Conservation (phyloP, 306 rosid species). For the Vigna radiata region DNA sequence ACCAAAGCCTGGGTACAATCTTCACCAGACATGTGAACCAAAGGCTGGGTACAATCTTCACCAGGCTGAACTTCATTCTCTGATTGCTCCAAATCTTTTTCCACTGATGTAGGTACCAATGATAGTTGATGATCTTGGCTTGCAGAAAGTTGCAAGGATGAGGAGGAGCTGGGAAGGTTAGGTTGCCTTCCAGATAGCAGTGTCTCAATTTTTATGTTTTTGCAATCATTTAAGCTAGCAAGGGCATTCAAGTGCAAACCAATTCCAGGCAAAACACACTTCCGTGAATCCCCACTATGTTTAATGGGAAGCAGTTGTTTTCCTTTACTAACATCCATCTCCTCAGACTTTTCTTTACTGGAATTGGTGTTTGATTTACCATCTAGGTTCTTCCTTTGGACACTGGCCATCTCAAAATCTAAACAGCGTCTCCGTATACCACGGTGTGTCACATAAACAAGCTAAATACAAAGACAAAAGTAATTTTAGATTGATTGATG, state of each 20-base stretch:
- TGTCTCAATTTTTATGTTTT: constrained; percentile 53
- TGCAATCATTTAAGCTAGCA: constrained; percentile 59
- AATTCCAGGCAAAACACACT: constrained; percentile 72
- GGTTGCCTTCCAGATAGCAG: constrained; percentile 59
- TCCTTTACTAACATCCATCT: constrained; percentile 51
- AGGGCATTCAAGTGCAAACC: constrained; percentile 91
- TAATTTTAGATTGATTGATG: constrained; percentile 16
- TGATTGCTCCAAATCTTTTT: constrained; percentile 55
- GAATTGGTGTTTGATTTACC: constrained; percentile 59
- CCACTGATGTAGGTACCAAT: constrained; percentile 50
- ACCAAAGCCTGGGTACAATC: constrained; percentile 47
- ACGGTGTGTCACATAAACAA: constrained; percentile 63
- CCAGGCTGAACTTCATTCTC: constrained; percentile 59
- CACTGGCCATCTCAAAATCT: constrained; percentile 72
- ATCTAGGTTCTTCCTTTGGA: constrained; percentile 55
- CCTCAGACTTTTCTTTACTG: constrained; percentile 53
- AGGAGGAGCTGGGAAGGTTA: constrained; percentile 52
- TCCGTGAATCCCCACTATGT: constrained; percentile 53
- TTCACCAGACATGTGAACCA: constrained; percentile 55
- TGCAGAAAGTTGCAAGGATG: constrained; percentile 49
- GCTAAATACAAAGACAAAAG: constrained; percentile 54
- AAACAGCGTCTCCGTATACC: constrained; percentile 87
- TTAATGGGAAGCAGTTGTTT: constrained; percentile 56
- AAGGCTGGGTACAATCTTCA: constrained; percentile 66
- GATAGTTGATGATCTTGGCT: constrained; percentile 58